Conservation (phyloP, 306 rosid species). For the Neltuma alba region DNA sequence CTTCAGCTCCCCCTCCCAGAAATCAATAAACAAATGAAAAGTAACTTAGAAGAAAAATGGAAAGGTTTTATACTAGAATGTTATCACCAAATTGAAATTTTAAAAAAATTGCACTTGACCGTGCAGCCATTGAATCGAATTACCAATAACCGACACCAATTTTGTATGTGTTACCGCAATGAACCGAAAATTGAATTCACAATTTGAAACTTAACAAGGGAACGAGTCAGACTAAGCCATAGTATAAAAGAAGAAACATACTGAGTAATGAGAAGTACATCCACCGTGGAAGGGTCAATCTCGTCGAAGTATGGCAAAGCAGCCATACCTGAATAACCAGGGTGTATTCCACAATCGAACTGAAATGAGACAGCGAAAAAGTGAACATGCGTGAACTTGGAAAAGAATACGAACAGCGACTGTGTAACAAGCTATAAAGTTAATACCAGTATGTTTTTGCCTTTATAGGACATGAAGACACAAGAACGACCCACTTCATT, state of each 20-base stretch:
- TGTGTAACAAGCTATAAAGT: not conserved
- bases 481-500: slow-evolving; percentile 96
- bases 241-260: slow-evolving; percentile 29
- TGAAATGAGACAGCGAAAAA: not conserved
- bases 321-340: slow-evolving; percentile 91
- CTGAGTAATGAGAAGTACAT: slow-evolving; percentile 92
- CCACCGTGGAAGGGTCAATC: slow-evolving; percentile 88
- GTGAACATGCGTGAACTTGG: not conserved
- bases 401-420: not conserved
- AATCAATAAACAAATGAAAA: not conserved
- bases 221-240: not conserved
- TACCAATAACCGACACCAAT: not conserved
- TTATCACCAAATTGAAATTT: not conserved
- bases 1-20: not conserved
- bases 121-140: not conserved
- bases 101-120: not conserved
- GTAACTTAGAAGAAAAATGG: not conserved
- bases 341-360: slow-evolving; percentile 99
- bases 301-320: slow-evolving; percentile 96
- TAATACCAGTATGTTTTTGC: slow-evolving; percentile 61
- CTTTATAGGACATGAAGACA: slow-evolving; percentile 80
- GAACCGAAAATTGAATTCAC: not conserved
- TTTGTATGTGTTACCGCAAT: not conserved
- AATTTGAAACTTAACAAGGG: not conserved
- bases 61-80: not conserved